Evolutionary conservation across 148 eudicot species (phyloP), one percentile per base, ranked within the genome.

Genomic region (Camellia sinensis): DNA sequence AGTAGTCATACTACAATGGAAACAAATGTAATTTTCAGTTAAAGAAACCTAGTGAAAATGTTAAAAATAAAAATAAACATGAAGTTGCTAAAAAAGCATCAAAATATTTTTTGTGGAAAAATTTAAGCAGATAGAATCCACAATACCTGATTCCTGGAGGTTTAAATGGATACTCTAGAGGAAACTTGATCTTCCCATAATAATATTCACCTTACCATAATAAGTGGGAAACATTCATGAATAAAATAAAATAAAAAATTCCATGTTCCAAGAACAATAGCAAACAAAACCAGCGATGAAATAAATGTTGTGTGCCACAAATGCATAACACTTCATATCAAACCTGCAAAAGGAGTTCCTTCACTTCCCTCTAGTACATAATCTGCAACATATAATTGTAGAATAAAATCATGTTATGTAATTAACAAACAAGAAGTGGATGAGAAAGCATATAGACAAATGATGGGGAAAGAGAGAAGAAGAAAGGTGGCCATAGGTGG

Each of bases 271-370:
- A 10, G 15, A 56, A 50, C 59, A 54, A 37, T 56, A 18, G 18
- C 2, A 73, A 73, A 54, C 1, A 53, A 53, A 54, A 29, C 17
- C 19, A 8, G 21, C 22, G 13, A 53, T 22, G 6, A 52, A 44
- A 22, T 56, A 74, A 29, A 56, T 54, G 2, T 37, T 29, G 17
- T 37, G 77, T 53, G 63, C 64, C 3, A 18, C 64, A 50, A 5
- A 73, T 82, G 83, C 0, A 68, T 41, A 44, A 44, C 53, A 44
- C 41, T 68, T 68, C n/a, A 44, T 44, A 45, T 41, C 72, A 72
- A 83, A 93, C 95, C 97, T 89, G 95, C 95, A 84, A 93, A 93
- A 48, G 95, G 92, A 18, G 97, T 90, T 82, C 94, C 97, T 81
- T 91, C 87, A 85, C 97, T 93, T 80, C 97, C 97, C 84, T 93